Evolutionary conservation across 1,139 yeast species (phyloP), one percentile per base, ranked within the genome.

Genomic region (Arxiozyma slooffiae): DNA sequence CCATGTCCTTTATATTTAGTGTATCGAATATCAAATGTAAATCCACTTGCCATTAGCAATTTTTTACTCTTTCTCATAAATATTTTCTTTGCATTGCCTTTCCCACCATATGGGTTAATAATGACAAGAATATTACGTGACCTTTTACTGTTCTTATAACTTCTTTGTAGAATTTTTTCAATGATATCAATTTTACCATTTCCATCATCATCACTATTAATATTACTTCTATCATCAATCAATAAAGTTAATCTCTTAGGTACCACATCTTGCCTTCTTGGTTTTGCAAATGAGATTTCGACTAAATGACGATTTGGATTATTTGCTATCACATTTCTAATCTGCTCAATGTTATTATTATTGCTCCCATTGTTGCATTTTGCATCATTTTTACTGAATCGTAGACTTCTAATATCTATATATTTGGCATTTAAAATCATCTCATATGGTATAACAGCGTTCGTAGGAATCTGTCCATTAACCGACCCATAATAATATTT

Each of bases 81-180:
- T 17, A 81, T 70, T n/a, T 71, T 63, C n/a, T 71, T 64, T 0
- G 97, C 97, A 47, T 76, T 74, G 1, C 97, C 96, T 56, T 82
- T 81, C 7, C 98, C 98, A 39, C 97, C 92, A 59, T 81, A 82
- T 2, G 97, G 97, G 61, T 92, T 92, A 21, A 92, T 76, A 3
- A 92, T 64, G 0, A 88, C 83, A 47, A 86, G 68, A 6, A 84
- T 69, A 3, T 80, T 72, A 52, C 81, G 82, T 21, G 62, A 62
- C 8, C 72, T 71, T 46, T 64, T 67, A 38, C 72, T 61, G 20
- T 66, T 66, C 3, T 61, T 59, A 57, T 77, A 79, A 34, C 80
- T 72, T 49, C 67, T 60, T 11, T 57, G 53, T 60, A 74, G 57
- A 16, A 77, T 66, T 39, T 64, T 63, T 22, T 67, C 67, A 1